These are phyloP conservation scores for Pachysolen tannophilus DNA, from an alignment of 805 yeast species.

Conservation along the genomic window DNA sequence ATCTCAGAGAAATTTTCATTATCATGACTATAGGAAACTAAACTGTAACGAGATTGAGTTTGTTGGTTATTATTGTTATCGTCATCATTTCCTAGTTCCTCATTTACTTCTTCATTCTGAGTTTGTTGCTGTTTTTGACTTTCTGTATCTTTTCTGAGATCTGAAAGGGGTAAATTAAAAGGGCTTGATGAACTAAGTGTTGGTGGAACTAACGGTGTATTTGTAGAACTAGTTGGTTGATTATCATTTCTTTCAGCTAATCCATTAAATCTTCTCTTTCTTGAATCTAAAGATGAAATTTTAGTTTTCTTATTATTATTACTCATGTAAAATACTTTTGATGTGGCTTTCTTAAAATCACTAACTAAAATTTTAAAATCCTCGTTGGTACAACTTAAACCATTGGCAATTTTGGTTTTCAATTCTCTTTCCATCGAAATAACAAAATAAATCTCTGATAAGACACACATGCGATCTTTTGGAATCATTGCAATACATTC, in stretches of 20 bases:
- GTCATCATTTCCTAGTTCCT: too few relatives aligned
- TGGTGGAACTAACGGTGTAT: too few relatives aligned
- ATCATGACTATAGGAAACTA: too few relatives aligned
- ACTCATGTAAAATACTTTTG: neutral
- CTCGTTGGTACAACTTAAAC: too few relatives aligned
- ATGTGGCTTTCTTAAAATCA: neutral
- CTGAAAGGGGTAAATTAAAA: neutral
- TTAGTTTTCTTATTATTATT: neutral
- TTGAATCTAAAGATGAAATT: too few relatives aligned
- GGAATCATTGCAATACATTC: neutral
- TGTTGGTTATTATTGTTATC: too few relatives aligned
- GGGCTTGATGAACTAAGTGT: too few relatives aligned
- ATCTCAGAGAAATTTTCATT: too few relatives aligned
- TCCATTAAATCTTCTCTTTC: neutral
- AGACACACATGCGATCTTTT: neutral
- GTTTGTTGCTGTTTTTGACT: too few relatives aligned
- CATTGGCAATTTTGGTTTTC: neutral
- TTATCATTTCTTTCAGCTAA: neutral
- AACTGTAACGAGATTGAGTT: too few relatives aligned
- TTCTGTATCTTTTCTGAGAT: neutral
- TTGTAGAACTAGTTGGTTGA: neutral
- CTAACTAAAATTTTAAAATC: neutral
- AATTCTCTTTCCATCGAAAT: neutral
- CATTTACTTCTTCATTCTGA: too few relatives aligned
- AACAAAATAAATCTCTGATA: constrained; percentile 3